A percentile compares a stretch with the other conserved stretches of the same genome.
These are phyloP conservation scores for Trichosanthes truncata DNA, from an alignment of 306 rosid genomes.

Conservation along the genomic window DNA sequence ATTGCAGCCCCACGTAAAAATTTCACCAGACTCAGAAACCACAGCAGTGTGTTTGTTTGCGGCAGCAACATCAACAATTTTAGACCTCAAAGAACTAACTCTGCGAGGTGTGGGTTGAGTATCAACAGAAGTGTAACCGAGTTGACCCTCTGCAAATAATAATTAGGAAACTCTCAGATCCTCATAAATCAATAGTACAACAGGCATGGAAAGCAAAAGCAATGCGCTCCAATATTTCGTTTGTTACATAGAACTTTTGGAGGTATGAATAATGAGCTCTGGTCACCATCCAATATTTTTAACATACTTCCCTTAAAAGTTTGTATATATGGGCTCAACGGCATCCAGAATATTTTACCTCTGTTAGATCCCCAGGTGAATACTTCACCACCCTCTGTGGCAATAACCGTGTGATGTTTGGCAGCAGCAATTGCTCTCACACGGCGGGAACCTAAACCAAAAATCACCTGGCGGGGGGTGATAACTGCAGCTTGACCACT, in stretches of 20 bases:
- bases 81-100: slow-evolving; percentile 73
- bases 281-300: neutral
- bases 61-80: slow-evolving; percentile 74
- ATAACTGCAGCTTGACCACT: slow-evolving; percentile 99
- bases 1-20: slow-evolving; percentile 94
- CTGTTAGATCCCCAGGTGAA: slow-evolving; percentile 99
- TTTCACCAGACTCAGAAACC: slow-evolving; percentile 79
- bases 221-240: neutral
- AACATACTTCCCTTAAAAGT: neutral
- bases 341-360: slow-evolving; percentile 50
- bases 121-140: slow-evolving; percentile 92
- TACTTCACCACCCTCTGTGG: slow-evolving; percentile 92
- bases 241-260: neutral
- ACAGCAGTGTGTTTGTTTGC: slow-evolving; percentile 97
- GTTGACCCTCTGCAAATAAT: slow-evolving; percentile 84
- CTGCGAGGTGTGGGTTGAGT: slow-evolving; percentile 91
- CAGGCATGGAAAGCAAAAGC: neutral
- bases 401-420: slow-evolving; percentile 88
- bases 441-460: slow-evolving; percentile 75
- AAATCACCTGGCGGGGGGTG: slow-evolving; percentile 89
- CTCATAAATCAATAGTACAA: neutral
- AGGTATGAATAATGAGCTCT: neutral
- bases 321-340: neutral
- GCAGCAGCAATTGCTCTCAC: slow-evolving; percentile 91
- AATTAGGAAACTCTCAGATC: slow-evolving; percentile 7